These are phyloP conservation scores for Phytophthora kernoviae DNA, from an alignment of 352 stramenopile species.

Conservation along the genomic window DNA sequence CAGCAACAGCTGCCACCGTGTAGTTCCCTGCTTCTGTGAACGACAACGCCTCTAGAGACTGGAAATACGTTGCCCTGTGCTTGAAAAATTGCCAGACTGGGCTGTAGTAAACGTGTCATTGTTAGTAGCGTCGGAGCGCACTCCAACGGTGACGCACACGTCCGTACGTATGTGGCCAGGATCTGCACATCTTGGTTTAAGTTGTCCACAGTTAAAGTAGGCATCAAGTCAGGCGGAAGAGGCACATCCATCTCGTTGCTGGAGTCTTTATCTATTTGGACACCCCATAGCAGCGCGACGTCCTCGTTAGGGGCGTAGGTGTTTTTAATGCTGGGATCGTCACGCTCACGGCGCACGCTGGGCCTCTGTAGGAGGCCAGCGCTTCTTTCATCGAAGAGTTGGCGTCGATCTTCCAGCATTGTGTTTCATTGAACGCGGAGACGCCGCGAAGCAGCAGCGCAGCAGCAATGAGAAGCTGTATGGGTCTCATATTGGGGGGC, in stretches of 20 bases:
- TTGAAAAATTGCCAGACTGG: constrained; percentile 55
- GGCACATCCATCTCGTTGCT: constrained; percentile 54
- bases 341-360: constrained; percentile 39
- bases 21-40: constrained; percentile 44
- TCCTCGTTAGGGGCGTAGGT: constrained; percentile 44
- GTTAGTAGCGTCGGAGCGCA: constrained; percentile 40
- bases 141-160: constrained; percentile 32
- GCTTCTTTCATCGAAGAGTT: constrained; percentile 17
- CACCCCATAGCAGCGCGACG: constrained; percentile 52
- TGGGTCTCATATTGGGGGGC: constrained; percentile 5
- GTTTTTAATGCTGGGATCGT: constrained; percentile 35
- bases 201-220: constrained; percentile 38
- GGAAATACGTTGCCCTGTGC: constrained; percentile 39
- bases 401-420: constrained; percentile 48
- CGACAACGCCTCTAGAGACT: constrained; percentile 38
- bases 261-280: constrained; percentile 32
- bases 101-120: constrained; percentile 24
- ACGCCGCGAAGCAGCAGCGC: constrained; percentile 10
- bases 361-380: constrained; percentile 27
- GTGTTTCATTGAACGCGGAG: constrained; percentile 15
- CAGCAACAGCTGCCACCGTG: constrained; percentile 50
- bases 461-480: constrained; percentile 15
- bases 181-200: constrained; percentile 44
- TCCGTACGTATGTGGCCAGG: constrained; percentile 46
- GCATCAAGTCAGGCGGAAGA: constrained; percentile 36